Percentiles rank a stretch among this genome's conserved stretches.
These are phyloP conservation scores for Solanum acaule DNA, from an alignment of 257 asterid genomes.

Conservation along the genomic window DNA sequence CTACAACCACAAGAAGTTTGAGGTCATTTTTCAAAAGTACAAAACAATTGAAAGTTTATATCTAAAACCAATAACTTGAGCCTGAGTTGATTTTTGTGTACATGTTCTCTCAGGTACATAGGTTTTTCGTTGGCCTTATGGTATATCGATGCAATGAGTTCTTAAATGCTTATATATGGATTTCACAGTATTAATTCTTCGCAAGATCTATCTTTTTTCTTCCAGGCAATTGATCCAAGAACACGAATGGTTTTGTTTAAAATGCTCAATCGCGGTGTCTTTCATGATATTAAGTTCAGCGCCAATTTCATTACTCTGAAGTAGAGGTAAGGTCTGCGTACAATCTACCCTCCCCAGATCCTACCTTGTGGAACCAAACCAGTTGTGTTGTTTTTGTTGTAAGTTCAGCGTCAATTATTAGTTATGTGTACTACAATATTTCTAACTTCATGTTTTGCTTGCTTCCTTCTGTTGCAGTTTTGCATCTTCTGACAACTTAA, in stretches of 20 bases:
- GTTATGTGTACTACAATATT: no score
- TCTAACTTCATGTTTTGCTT: no score
- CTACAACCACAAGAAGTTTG: background rate
- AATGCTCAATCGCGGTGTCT: constrained; percentile 75
- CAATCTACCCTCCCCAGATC: no score
- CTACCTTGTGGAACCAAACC: no score
- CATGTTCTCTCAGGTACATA: background rate
- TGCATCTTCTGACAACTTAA: no score
- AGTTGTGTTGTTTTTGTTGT: no score
- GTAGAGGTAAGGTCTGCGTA: no score
- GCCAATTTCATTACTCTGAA: no score
- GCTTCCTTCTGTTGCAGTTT: no score
- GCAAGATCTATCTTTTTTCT: constrained; percentile 8
- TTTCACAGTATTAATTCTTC: background rate
- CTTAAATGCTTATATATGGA: background rate
- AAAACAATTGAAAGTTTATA: background rate
- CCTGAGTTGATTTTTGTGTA: background rate
- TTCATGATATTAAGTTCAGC: constrained; percentile 52
- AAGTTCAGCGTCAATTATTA: no score
- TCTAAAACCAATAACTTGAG: background rate
- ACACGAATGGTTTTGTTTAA: constrained; percentile 93
- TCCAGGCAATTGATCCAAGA: constrained; percentile 97
- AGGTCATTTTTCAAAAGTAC: background rate
- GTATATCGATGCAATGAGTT: background rate
- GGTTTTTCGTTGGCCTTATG: background rate